phyloP scores from a whole-genome alignment of 768 basidiomycete genomes.

The Rhodosporidiobolus sp. region DNA sequence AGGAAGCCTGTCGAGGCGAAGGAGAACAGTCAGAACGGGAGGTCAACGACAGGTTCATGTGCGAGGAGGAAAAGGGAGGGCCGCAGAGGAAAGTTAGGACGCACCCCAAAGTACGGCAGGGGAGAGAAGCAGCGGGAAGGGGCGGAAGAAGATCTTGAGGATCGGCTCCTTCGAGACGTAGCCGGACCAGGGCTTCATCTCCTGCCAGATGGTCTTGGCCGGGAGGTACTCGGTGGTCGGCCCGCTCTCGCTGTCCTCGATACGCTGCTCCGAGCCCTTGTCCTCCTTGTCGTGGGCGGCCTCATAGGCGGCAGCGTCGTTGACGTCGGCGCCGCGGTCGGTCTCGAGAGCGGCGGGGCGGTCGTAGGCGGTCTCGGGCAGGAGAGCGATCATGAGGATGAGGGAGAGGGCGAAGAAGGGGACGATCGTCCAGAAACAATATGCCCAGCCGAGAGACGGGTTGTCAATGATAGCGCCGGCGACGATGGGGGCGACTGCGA shows the following conservation, averaged over 20 bases:
- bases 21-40: too few relatives aligned
- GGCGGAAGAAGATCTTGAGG: slow-evolving; percentile 10
- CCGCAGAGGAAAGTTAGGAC: too few relatives aligned
- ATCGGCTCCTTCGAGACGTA: slow-evolving; percentile 1
- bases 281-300: slow-evolving; percentile 3
- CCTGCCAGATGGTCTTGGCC: slow-evolving; percentile 3
- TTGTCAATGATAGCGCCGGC: background rate
- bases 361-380: slow-evolving; percentile 51
- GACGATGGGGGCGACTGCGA: background rate
- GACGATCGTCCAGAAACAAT: background rate
- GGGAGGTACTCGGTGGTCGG: background rate
- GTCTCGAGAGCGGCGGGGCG: background rate
- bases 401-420: background rate
- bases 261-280: background rate
- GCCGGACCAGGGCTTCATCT: slow-evolving; percentile 15
- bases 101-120: background rate
- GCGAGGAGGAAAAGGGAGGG: too few relatives aligned
- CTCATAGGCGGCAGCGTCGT: background rate
- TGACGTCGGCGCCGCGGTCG: background rate
- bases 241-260: background rate
- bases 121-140: slow-evolving; percentile 1
- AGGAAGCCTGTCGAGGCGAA: background rate
- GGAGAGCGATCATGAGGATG: slow-evolving; percentile 52
- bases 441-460: too few relatives aligned
- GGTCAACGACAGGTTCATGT: too few relatives aligned